These are phyloP conservation scores for Tylopilus subfusipes DNA, from an alignment of 768 basidiomycete genomes.

Conservation along the genomic window DNA sequence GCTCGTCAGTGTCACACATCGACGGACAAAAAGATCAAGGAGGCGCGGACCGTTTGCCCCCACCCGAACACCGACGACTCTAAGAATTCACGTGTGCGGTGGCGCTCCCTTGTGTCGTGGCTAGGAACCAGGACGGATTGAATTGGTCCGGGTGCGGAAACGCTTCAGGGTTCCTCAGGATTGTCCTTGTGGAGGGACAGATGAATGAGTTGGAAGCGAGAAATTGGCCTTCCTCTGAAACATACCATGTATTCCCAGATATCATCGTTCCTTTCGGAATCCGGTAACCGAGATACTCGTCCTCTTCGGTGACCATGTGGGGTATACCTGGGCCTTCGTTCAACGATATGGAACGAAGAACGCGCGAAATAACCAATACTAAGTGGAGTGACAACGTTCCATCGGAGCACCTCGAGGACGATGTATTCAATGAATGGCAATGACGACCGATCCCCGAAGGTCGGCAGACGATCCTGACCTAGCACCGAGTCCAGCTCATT, in stretches of 20 bases:
- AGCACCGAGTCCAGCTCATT: conserved; percentile 12
- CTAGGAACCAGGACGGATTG: conserved; percentile 19
- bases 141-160: conserved; percentile 23
- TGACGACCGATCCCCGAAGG: conserved; percentile 11
- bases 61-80: conserved; percentile 1
- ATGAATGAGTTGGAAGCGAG: not conserved
- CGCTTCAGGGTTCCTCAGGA: conserved; percentile 15
- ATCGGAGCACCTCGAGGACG: conserved; percentile 11
- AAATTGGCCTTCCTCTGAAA: conserved; percentile 3
- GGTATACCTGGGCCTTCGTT: conserved; percentile 26
- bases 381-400: conserved; percentile 12
- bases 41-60: not conserved
- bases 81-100: not conserved
- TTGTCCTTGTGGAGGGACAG: conserved; percentile 14
- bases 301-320: conserved; percentile 34
- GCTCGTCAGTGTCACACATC: not conserved
- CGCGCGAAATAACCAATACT: not conserved
- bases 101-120: not conserved
- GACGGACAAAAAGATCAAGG: not conserved
- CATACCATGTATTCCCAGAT: not conserved
- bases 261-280: not conserved
- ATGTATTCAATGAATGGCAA: conserved; percentile 15
- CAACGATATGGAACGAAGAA: not conserved
- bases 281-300: conserved; percentile 24
- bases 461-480: conserved; percentile 7